Percentiles rank a stretch among this genome's conserved stretches.
phyloP scores from a whole-genome alignment of 2,329 filamentous ascomycete genomes.

The Cercospora sp. region DNA sequence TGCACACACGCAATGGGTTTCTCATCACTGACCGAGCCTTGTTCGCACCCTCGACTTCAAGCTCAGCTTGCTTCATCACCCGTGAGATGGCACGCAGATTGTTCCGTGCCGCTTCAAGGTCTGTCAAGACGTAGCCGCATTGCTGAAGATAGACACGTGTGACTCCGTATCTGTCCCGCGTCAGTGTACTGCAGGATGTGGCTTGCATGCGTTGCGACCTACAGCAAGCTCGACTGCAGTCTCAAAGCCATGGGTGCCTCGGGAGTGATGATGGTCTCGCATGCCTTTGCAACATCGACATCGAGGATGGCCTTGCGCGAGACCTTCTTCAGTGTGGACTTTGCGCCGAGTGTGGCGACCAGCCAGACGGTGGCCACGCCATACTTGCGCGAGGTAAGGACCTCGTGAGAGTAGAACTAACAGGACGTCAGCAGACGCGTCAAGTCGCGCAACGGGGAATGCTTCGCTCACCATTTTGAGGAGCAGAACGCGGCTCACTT shows the following conservation, averaged over 20 bases:
- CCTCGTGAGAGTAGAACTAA: conserved; percentile 40
- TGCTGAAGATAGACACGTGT: conserved; percentile 85
- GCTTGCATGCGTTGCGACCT: conserved; percentile 32
- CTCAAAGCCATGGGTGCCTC: conserved; percentile 86
- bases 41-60: conserved; percentile 67
- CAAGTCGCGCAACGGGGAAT: background rate
- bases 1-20: background rate
- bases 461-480: conserved; percentile 5
- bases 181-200: conserved; percentile 9
- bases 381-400: conserved; percentile 83
- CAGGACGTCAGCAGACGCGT: conserved; percentile 3
- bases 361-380: conserved; percentile 96
- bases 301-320: conserved; percentile 83
- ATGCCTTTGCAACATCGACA: conserved; percentile 84
- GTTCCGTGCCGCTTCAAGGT: conserved; percentile 73
- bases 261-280: conserved; percentile 78
- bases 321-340: conserved; percentile 69
- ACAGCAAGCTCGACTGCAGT: conserved; percentile 85
- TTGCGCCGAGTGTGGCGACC: conserved; percentile 80
- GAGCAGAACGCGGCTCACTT: background rate
- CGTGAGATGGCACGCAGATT: conserved; percentile 70
- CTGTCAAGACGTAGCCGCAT: conserved; percentile 79
- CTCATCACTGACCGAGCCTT: conserved; percentile 64
- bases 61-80: conserved; percentile 57
- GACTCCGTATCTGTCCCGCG: conserved; percentile 64